Percentiles rank a stretch among this genome's conserved stretches.
phyloP scores from a whole-genome alignment of 768 basidiomycete species.

The Clavaria fumosa region DNA sequence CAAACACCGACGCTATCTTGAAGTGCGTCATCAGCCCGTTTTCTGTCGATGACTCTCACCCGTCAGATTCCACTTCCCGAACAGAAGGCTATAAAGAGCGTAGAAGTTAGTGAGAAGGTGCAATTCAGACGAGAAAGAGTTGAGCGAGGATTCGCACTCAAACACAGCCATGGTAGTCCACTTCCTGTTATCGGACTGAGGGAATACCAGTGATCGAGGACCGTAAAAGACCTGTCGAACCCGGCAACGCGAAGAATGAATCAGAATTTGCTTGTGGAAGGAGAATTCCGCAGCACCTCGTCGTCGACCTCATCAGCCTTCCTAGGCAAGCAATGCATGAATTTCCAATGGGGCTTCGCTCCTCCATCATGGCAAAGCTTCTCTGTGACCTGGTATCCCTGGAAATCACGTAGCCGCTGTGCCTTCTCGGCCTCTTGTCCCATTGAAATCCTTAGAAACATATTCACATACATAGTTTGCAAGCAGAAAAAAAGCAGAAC shows the following conservation, averaged over 20 bases:
- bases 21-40: no score
- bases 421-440: slow-evolving; percentile 92
- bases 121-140: not conserved
- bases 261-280: not conserved
- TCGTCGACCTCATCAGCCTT: slow-evolving; percentile 92
- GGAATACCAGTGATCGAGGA: slow-evolving; percentile 80
- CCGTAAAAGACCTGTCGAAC: slow-evolving; percentile 92
- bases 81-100: not conserved
- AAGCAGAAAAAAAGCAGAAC: slow-evolving; percentile 11
- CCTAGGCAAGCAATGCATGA: slow-evolving; percentile 91
- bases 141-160: slow-evolving; percentile 38
- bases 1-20: no score
- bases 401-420: slow-evolving; percentile 71
- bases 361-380: slow-evolving; percentile 64
- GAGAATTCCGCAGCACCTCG: slow-evolving; percentile 54
- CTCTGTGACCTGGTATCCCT: slow-evolving; percentile 92
- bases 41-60: no score
- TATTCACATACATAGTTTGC: not conserved
- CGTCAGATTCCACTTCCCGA: not conserved
- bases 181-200: slow-evolving; percentile 90
- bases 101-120: not conserved
- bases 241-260: slow-evolving; percentile 4
- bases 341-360: slow-evolving; percentile 80
- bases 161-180: slow-evolving; percentile 93
- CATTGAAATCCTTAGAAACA: slow-evolving; percentile 79